Base-by-base conservation (phyloP, 2,329 filamentous ascomycete genomes). In the Aspergillus bombycis region DNA sequence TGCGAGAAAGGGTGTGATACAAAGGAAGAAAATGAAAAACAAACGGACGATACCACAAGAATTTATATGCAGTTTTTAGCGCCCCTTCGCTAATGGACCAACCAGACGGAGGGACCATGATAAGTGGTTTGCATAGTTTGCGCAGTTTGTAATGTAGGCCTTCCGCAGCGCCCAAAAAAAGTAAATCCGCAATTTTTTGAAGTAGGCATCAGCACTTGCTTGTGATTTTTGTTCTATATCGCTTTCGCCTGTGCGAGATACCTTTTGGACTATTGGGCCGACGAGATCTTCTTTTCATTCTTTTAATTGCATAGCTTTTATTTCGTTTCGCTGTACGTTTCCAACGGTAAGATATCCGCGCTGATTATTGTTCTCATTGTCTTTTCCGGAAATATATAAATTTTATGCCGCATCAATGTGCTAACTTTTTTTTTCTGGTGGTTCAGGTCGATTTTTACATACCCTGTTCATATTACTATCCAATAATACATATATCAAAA, bases 31-130 rank as follows among this genome's bases (percentile, higher is more conserved):
- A 6, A 30, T 34, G 14, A 41, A 45, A 53, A 55, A 4, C 96
- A 90, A 16, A 96, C 79, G 1, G 88, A 89, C 14, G 93, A 38
- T 26, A 28, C 5, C 34, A 21, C 32, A 38, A 55, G 28, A 21
- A 56, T 61, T 56, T 61, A 61, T 38, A 30, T n/a, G 54, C 34
- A n/a, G 41, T 28, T 50, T 52, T 52, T 50, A 58, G 36, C 46
- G 53, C 21, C 21, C 45, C 38, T 64, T 71, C 70, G 70, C 70
- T 71, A 70, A 70, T 28, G 14, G 53, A 58, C 65, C 65, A 67
- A 68, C 65, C 57, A 62, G 52, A 62, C 21, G 21, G 23, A 50
- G 19, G 7, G 26, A 28, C 34, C 5, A 19, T 16, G 36, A 16
- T 21, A 36, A 10, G 23, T 11, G 14, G 53, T 19, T 52, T 43